Evolutionary conservation across 2,329 filamentous ascomycete genomes (phyloP).

Genomic region (Cladosporium sp.): DNA sequence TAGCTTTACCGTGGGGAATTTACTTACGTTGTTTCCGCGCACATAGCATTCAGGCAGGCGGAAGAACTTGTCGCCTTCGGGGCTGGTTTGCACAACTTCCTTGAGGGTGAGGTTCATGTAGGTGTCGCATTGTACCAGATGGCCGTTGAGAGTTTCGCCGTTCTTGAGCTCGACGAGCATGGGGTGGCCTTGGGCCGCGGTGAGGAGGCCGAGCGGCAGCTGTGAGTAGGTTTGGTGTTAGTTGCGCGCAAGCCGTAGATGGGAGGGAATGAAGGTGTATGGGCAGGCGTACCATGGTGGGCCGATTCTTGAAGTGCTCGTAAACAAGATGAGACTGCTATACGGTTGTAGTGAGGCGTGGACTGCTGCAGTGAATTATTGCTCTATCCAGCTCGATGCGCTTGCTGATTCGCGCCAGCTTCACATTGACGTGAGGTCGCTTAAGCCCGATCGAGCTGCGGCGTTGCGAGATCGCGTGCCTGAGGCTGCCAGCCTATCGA

Average conservation of each 20-base stretch:
- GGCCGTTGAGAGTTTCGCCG: slow-evolving; percentile 93
- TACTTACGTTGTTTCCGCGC: slow-evolving; percentile 85
- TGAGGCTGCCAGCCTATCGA: too few species aligned
- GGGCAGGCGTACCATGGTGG: slow-evolving; percentile 19
- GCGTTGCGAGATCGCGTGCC: too few species aligned
- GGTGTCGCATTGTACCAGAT: slow-evolving; percentile 93
- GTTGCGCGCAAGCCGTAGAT: slow-evolving; percentile 12
- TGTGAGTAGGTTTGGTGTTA: slow-evolving; percentile 23
- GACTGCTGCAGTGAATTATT: too few species aligned
- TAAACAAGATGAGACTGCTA: not conserved
- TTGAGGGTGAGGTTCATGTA: slow-evolving; percentile 99
- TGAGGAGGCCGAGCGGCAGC: slow-evolving; percentile 73
- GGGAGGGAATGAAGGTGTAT: slow-evolving; percentile 11
- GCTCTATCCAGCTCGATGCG: too few species aligned
- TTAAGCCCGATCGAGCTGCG: not conserved
- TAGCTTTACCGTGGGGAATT: too few species aligned
- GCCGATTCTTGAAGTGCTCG: not conserved
- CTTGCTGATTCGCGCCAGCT: too few species aligned
- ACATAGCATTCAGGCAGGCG: slow-evolving; percentile 91
- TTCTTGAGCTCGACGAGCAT: slow-evolving; percentile 98
- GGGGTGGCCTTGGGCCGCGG: slow-evolving; percentile 91
- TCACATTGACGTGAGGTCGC: slow-evolving; percentile 1
- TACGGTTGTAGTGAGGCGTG: too few species aligned
- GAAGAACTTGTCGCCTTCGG: slow-evolving; percentile 91
- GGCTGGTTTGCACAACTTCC: slow-evolving; percentile 93